phyloP scores from a whole-genome alignment of 192 early-diverging fungal genomes.

The Umbelopsis sp. region DNA sequence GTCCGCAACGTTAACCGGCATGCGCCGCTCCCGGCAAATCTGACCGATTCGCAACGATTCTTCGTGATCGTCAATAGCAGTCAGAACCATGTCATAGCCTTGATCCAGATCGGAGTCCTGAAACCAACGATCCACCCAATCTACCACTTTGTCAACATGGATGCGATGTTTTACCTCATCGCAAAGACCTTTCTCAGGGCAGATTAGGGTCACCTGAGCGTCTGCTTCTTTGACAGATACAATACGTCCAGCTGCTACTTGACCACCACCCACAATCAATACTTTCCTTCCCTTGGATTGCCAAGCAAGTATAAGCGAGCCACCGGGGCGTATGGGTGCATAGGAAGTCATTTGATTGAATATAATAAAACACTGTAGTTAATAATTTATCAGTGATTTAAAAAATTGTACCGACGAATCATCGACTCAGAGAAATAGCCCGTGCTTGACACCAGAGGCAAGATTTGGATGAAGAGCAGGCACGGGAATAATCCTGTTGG shows the following conservation, averaged over 20 bases:
- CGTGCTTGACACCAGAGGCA: slow-evolving; percentile 1
- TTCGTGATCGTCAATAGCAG: slow-evolving; percentile 74
- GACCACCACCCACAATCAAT: slow-evolving; percentile 88
- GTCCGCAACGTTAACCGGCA: slow-evolving; percentile 92
- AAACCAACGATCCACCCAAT: slow-evolving; percentile 57
- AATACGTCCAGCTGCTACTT: slow-evolving; percentile 82
- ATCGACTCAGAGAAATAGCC: slow-evolving; percentile 4
- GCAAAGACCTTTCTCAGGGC: slow-evolving; percentile 63
- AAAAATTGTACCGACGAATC: slow-evolving; percentile 18
- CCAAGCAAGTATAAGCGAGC: slow-evolving; percentile 85
- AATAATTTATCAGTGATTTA: neutral
- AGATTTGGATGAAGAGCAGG: neutral
- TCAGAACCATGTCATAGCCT: slow-evolving; percentile 62
- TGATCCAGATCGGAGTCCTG: slow-evolving; percentile 52
- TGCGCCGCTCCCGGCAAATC: slow-evolving; percentile 63
- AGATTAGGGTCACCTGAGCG: slow-evolving; percentile 78
- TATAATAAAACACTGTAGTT: neutral
- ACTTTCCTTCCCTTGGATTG: slow-evolving; percentile 74
- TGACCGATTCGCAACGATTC: slow-evolving; percentile 70
- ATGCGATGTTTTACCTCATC: slow-evolving; percentile 69
- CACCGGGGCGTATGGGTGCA: slow-evolving; percentile 60
- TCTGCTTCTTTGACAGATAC: slow-evolving; percentile 81
- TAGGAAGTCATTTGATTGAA: slow-evolving; percentile 17
- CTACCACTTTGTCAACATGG: slow-evolving; percentile 52
- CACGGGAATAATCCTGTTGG: slow-evolving; percentile 1